Evolutionary conservation across 1,284 basidiomycete genomes (phyloP).

Genomic region (Cronartium quercuum): DNA sequence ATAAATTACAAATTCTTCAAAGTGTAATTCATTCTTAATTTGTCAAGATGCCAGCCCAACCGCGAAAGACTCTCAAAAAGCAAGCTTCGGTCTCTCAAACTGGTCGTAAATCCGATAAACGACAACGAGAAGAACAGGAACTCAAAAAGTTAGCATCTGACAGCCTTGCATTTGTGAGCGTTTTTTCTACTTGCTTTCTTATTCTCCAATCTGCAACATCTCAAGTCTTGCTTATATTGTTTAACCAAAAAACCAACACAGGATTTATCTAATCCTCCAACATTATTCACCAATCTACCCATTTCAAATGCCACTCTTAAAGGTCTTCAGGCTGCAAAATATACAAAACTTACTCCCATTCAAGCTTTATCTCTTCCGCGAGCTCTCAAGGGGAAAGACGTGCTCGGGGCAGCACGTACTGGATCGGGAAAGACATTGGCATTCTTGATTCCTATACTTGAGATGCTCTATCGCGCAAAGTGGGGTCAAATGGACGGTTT

Average conservation of each 20-base stretch:
- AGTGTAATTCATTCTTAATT: too few relatives aligned
- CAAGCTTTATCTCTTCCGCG: conserved; percentile 62
- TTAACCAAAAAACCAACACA: background rate
- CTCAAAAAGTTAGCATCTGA: conserved; percentile 39
- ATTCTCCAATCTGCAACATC: background rate
- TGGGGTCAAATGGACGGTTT: conserved; percentile 79
- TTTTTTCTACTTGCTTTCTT: conserved; percentile 1
- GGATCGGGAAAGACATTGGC: conserved; percentile 78
- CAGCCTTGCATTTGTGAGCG: conserved; percentile 34
- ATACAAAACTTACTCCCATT: conserved; percentile 78
- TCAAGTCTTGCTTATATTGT: background rate
- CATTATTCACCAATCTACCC: conserved; percentile 40
- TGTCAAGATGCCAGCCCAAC: background rate
- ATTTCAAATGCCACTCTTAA: conserved; percentile 44
- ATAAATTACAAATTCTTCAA: too few relatives aligned
- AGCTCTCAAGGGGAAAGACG: conserved; percentile 62
- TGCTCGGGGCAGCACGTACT: conserved; percentile 70
- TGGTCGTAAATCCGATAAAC: background rate
- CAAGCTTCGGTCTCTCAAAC: background rate
- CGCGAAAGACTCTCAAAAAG: background rate
- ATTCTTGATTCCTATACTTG: conserved; percentile 70
- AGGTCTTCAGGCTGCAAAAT: conserved; percentile 79
- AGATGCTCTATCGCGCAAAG: conserved; percentile 64
- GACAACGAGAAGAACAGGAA: conserved; percentile 34
- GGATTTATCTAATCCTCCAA: conserved; percentile 28